A percentile compares a stretch with the other conserved stretches of the same genome.
Evolutionary conservation across 495 filamentous ascomycete species (phyloP).

Genomic region (Hyaloscypha finlandica): DNA sequence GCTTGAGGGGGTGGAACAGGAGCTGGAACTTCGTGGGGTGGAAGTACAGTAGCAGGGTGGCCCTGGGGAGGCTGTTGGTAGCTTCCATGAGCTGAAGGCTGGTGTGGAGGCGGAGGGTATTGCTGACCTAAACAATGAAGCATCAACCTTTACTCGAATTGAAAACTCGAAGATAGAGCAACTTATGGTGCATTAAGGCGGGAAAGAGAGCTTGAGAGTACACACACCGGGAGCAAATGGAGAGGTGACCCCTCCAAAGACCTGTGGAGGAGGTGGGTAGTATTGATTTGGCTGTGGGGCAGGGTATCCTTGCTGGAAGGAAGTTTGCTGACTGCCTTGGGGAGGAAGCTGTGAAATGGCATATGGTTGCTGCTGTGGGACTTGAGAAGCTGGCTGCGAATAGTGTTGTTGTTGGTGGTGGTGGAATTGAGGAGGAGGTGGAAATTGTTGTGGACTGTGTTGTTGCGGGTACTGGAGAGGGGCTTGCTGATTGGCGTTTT

Average conservation of each 20-base stretch:
- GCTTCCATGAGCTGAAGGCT: background rate
- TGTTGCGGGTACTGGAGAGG: background rate
- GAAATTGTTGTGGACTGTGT: background rate
- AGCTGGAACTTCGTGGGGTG: background rate
- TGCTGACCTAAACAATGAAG: background rate
- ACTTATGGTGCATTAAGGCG: background rate
- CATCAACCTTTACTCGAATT: too few relatives aligned
- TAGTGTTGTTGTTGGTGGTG: background rate
- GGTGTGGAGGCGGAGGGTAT: background rate
- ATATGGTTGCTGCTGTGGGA: background rate
- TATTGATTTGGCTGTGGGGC: background rate
- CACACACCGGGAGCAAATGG: background rate
- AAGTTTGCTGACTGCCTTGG: background rate
- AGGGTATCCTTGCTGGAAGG: background rate
- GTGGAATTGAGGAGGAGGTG: background rate
- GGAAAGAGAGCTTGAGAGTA: background rate
- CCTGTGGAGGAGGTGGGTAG: background rate
- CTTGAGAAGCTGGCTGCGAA: background rate
- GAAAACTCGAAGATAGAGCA: too few relatives aligned
- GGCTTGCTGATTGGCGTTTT: background rate
- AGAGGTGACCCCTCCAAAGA: background rate
- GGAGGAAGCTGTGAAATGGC: background rate
- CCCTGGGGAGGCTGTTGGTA: background rate
- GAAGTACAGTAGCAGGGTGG: background rate
- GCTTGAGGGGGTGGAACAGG: background rate